A percentile compares a stretch with the other conserved stretches of the same genome.
phyloP scores from a whole-genome alignment of 192 early-diverging fungal species.

The Coemansia sp. region DNA sequence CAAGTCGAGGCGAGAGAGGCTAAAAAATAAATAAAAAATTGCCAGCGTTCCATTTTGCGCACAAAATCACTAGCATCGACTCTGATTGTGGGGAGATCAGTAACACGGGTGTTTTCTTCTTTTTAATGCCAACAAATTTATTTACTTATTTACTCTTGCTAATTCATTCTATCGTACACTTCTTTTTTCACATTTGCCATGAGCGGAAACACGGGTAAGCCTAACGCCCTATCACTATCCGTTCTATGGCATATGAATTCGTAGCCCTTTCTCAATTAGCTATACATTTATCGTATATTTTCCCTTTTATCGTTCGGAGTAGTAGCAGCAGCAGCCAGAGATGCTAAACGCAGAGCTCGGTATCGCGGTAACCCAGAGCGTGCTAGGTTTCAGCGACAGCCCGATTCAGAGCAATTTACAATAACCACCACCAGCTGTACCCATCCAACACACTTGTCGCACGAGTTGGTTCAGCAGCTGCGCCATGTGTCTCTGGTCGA shows the following conservation, averaged over 20 bases:
- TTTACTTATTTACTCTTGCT: too few species aligned
- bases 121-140: not conserved
- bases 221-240: not conserved
- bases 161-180: too few species aligned
- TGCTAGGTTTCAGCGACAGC: conserved; percentile 41
- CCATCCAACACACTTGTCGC: not conserved
- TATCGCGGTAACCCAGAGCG: conserved; percentile 53
- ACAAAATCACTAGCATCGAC: not conserved
- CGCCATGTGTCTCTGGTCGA: conserved; percentile 3
- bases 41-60: not conserved
- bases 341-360: conserved; percentile 44
- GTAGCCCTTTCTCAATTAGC: not conserved
- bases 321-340: conserved; percentile 24
- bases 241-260: not conserved
- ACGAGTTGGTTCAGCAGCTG: not conserved
- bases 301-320: not conserved
- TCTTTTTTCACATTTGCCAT: not conserved
- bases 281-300: not conserved
- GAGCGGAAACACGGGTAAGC: not conserved
- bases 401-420: conserved; percentile 25
- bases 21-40: too few species aligned
- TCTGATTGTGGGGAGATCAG: not conserved
- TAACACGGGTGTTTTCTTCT: not conserved
- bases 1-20: not conserved
- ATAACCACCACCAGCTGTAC: conserved; percentile 8